Percentiles rank a stretch among this genome's conserved stretches.
These are phyloP conservation scores for Fusarium mangiferae DNA, from an alignment of 2,329 filamentous ascomycete species.

Conservation along the genomic window DNA sequence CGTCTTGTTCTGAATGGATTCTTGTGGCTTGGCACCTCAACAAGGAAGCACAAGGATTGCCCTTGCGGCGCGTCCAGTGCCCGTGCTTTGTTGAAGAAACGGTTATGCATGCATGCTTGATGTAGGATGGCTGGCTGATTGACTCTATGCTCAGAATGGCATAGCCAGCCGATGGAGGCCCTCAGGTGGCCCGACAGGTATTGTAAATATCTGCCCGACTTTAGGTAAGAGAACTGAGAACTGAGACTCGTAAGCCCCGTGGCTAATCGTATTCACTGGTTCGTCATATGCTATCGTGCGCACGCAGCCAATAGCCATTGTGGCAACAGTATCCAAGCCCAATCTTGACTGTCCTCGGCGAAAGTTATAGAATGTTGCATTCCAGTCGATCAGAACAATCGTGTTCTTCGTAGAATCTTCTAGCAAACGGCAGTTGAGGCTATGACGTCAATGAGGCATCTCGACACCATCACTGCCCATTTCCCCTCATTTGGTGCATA, in stretches of 20 bases:
- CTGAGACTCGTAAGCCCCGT: background rate
- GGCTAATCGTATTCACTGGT: background rate
- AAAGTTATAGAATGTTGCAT: background rate
- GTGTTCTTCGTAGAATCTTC: constrained; percentile 18
- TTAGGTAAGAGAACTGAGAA: background rate
- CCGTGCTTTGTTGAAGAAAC: background rate
- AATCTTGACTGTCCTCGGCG: background rate
- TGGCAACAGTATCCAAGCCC: background rate
- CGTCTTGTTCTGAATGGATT: background rate
- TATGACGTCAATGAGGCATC: constrained; percentile 44
- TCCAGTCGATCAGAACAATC: background rate
- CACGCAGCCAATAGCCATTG: background rate
- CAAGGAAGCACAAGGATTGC: background rate
- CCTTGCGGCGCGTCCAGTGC: background rate
- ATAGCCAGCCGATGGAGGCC: background rate
- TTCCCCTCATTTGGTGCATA: constrained; percentile 6
- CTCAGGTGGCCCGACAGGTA: background rate
- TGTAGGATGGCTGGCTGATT: background rate
- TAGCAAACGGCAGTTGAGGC: background rate
- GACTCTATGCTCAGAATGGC: background rate
- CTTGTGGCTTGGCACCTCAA: background rate
- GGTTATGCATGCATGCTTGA: background rate
- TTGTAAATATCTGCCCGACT: background rate
- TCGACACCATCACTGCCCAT: constrained; percentile 15
- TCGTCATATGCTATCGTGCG: background rate